Conservation (phyloP, 352 stramenopile genomes). For the Pythium scleroteichum region DNA sequence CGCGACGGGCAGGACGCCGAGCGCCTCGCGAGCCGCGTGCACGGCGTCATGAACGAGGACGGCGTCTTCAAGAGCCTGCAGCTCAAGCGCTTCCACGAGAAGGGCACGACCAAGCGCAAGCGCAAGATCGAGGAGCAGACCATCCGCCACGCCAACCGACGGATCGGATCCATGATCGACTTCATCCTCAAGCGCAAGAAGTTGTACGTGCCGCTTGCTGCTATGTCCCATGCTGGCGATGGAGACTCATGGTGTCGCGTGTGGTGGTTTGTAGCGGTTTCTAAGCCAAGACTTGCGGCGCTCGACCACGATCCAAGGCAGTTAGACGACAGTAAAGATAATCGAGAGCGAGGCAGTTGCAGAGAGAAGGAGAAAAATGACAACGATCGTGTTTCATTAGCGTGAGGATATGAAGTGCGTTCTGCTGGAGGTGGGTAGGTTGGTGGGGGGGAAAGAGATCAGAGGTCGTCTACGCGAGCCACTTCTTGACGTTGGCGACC, state of each 20-base stretch:
- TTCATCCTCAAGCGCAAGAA: slow-evolving; percentile 85
- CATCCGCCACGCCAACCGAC: slow-evolving; percentile 80
- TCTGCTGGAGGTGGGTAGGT: background rate
- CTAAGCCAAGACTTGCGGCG: slow-evolving; percentile 6
- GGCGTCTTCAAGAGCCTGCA: slow-evolving; percentile 71
- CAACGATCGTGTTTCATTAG: background rate
- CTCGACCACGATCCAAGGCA: background rate
- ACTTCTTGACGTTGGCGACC: slow-evolving; percentile 72
- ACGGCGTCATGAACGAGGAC: slow-evolving; percentile 75
- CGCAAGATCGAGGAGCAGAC: slow-evolving; percentile 77
- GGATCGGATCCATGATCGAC: slow-evolving; percentile 83
- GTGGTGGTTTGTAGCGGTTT: slow-evolving; percentile 20
- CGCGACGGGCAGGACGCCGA: slow-evolving; percentile 48
- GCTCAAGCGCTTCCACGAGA: slow-evolving; percentile 81
- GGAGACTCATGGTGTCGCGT: too few relatives aligned
- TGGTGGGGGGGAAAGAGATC: background rate
- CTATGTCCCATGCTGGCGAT: too few relatives aligned
- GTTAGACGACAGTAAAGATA: background rate
- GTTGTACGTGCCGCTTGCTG: too few relatives aligned
- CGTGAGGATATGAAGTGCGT: too few relatives aligned
- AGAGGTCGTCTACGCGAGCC: slow-evolving; percentile 37
- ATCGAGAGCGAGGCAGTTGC: too few relatives aligned
- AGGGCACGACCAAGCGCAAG: slow-evolving; percentile 82
- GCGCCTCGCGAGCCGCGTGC: slow-evolving; percentile 55
- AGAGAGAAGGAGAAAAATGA: background rate